Conservation (phyloP, 176 grass and related monocot genomes). For the Avena insularis region DNA sequence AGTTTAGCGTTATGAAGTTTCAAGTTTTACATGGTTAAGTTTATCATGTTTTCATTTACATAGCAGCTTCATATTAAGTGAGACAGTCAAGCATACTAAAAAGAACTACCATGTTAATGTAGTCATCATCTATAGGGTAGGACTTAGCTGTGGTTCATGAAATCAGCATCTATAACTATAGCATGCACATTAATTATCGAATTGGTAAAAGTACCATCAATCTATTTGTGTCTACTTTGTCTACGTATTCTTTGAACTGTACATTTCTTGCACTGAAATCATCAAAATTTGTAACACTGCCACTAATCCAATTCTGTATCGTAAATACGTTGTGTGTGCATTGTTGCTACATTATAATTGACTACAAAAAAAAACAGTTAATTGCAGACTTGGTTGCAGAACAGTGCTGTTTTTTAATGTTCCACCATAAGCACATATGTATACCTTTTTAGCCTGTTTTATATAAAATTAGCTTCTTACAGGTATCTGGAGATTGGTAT, state of each 20-base stretch:
- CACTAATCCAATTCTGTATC: not conserved
- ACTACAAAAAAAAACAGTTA: not conserved
- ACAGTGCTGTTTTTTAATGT: not conserved
- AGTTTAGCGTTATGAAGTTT: not conserved
- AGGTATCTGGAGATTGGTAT: slow-evolving; percentile 92
- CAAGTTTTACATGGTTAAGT: not conserved
- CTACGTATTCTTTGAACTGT: not conserved
- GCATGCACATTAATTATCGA: too few species aligned
- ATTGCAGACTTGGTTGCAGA: not conserved
- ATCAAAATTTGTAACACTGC: not conserved
- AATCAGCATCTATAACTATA: too few species aligned
- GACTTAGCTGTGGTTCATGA: not conserved
- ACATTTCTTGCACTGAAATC: not conserved
- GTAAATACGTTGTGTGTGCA: not conserved
- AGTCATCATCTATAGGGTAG: not conserved
- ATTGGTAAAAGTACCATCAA: not conserved
- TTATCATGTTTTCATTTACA: slow-evolving; percentile 2
- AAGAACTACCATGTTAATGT: not conserved
- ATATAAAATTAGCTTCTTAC: slow-evolving; percentile 19
- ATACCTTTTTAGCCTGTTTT: slow-evolving; percentile 18
- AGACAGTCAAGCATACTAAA: not conserved
- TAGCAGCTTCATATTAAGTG: slow-evolving; percentile 2
- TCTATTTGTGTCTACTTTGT: not conserved
- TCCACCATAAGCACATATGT: not conserved
- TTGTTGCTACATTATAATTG: not conserved